These are phyloP conservation scores for Trametes cingulata DNA, from an alignment of 768 basidiomycete genomes.

Conservation along the genomic window DNA sequence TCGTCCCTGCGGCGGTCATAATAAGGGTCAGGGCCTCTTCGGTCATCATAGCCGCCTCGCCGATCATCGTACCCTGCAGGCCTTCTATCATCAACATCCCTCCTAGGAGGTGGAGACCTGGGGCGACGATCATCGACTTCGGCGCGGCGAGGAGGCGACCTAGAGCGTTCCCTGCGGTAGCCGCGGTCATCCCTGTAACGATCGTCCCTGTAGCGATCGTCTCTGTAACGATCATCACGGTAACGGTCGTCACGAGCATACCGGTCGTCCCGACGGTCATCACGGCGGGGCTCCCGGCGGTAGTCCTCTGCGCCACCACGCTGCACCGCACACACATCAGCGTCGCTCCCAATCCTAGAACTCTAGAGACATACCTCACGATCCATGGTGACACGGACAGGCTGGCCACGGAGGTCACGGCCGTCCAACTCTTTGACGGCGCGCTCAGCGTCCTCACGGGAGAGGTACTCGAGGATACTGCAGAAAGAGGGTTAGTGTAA, in stretches of 20 bases:
- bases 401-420: constrained; percentile 82
- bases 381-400: constrained; percentile 70
- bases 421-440: constrained; percentile 88
- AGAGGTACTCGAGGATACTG: constrained; percentile 90
- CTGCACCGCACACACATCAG: constrained; percentile 36
- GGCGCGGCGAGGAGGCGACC: constrained; percentile 72
- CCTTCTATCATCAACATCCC: constrained; percentile 83
- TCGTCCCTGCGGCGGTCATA: constrained; percentile 89
- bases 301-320: constrained; percentile 73
- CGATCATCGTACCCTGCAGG: constrained; percentile 93
- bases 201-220: constrained; percentile 39
- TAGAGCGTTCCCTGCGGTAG: constrained; percentile 79
- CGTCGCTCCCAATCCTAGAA: neutral
- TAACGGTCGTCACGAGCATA: constrained; percentile 44
- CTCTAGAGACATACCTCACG: constrained; percentile 51
- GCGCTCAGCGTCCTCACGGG: constrained; percentile 87
- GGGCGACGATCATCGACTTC: constrained; percentile 76
- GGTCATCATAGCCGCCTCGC: constrained; percentile 82
- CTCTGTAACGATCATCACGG: constrained; percentile 55
- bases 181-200: constrained; percentile 47
- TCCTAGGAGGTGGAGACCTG: constrained; percentile 79
- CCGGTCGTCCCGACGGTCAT: constrained; percentile 51
- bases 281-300: constrained; percentile 49
- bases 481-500: neutral
- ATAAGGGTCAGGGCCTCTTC: constrained; percentile 81